Percentiles rank a stretch among this genome's conserved stretches.
Evolutionary conservation across 176 grass and related monocot genomes (phyloP).

Genomic region (Zoysia japonica): DNA sequence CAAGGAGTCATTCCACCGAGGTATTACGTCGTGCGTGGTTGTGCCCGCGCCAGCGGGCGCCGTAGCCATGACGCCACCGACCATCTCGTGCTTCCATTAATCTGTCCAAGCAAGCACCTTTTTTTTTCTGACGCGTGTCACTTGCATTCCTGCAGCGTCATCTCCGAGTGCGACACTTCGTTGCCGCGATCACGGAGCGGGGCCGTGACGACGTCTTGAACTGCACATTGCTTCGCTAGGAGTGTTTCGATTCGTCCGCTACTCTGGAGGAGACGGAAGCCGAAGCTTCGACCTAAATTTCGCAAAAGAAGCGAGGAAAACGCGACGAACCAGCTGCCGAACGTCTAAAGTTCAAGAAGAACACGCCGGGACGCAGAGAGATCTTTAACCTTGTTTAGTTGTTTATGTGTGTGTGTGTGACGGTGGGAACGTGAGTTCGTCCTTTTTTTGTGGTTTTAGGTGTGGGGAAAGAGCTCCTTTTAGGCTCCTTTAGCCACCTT

Average conservation of each 20-base stretch:
- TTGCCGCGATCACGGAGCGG: slow-evolving; percentile 58
- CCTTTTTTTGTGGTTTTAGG: slow-evolving; percentile 37
- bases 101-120: background rate
- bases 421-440: background rate
- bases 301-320: slow-evolving; percentile 13
- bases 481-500: slow-evolving; percentile 51
- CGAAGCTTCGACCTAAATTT: slow-evolving; percentile 40
- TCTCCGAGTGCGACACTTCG: slow-evolving; percentile 52
- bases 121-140: slow-evolving; percentile 5
- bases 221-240: background rate
- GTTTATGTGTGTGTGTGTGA: background rate
- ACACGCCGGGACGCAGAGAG: slow-evolving; percentile 16
- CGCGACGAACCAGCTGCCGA: background rate
- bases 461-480: slow-evolving; percentile 59
- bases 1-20: slow-evolving; percentile 81
- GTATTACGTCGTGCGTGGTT: background rate
- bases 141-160: slow-evolving; percentile 29
- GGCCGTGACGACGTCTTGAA: slow-evolving; percentile 13
- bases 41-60: background rate
- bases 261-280: slow-evolving; percentile 19
- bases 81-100: background rate
- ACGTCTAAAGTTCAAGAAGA: slow-evolving; percentile 37
- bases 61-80: slow-evolving; percentile 10
- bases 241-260: slow-evolving; percentile 13
- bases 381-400: slow-evolving; percentile 14